Base-by-base conservation (phyloP, 441 rosid species). In the Omphalea diandra region DNA sequence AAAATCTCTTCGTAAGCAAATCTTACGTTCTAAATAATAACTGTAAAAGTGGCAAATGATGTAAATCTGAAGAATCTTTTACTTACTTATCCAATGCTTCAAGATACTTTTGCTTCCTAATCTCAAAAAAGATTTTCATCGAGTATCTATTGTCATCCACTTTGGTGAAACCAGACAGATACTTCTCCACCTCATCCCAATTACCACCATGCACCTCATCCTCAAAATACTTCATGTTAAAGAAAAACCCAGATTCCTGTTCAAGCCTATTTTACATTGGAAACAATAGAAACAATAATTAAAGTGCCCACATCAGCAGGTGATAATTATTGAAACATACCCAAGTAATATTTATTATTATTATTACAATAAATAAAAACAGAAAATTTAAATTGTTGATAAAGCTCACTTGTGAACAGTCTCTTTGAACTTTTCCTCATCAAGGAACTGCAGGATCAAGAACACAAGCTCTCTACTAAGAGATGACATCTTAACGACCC, bases 391-490 rank as follows among this genome's bases (percentile, higher is more conserved):
- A 61, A 79, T 22, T 24, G 27, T 57, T 65, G 55, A 59, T 0
- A 70, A 59, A 53, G 12, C 92, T 79, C 73, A 92, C 97, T 80
- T 91, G 82, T 94, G 96, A 83, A 94, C 98, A 80, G 98, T 94
- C 85, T 94, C 98, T 75, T 88, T 91, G 79, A 94, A 94, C 85
- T 94, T 94, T 76, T 94, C 98, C 84, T 94, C 98, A 75, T 94
- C 98, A 24, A 94, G 88, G 81, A 94, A 94, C 89, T 94, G 98
- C 82, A 94, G 80, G 81, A 94, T 94, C 91, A 94, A 77, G 86
- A 94, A 94, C 73, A 94, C 98, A 24, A 94, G 97, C 90, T 94
- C 98, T 84, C 98, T 85, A 79, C 98, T 94, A 77, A 94, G 97
- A 82, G 98, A 94, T 24, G 98, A 91, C 98, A 94, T 94, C 81